phyloP scores from a whole-genome alignment of 495 filamentous ascomycete species.

The Neurospora sp. region DNA sequence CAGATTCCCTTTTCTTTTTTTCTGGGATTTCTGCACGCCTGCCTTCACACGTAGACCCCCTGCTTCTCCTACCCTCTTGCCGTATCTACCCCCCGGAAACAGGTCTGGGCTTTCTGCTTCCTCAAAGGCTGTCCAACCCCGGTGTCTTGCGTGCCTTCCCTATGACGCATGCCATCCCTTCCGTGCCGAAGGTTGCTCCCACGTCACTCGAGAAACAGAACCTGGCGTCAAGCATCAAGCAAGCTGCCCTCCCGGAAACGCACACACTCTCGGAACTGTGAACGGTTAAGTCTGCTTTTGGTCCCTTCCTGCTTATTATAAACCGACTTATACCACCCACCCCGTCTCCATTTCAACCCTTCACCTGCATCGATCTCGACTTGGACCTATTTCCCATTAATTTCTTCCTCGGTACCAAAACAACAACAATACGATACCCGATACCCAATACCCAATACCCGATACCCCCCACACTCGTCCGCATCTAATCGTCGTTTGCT shows the following conservation, averaged over 20 bases:
- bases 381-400: background rate
- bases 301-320: slow-evolving; percentile 5
- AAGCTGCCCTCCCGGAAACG: background rate
- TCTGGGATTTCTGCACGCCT: background rate
- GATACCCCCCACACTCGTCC: background rate
- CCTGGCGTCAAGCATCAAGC: background rate
- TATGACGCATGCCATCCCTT: slow-evolving; percentile 14
- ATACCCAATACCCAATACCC: background rate
- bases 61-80: background rate
- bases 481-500: background rate
- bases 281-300: background rate
- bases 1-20: background rate
- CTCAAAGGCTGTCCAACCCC: background rate
- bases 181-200: background rate
- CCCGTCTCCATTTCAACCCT: background rate
- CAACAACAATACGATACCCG: background rate
- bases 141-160: slow-evolving; percentile 5
- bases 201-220: slow-evolving; percentile 1
- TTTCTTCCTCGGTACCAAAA: background rate
- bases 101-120: background rate
- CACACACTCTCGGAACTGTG: background rate
- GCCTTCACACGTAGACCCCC: background rate
- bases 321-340: slow-evolving; percentile 3
- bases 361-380: background rate
- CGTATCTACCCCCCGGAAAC: background rate